Evolutionary conservation across 257 asterid species (phyloP).

Genomic region (Forsythia viridissima): DNA sequence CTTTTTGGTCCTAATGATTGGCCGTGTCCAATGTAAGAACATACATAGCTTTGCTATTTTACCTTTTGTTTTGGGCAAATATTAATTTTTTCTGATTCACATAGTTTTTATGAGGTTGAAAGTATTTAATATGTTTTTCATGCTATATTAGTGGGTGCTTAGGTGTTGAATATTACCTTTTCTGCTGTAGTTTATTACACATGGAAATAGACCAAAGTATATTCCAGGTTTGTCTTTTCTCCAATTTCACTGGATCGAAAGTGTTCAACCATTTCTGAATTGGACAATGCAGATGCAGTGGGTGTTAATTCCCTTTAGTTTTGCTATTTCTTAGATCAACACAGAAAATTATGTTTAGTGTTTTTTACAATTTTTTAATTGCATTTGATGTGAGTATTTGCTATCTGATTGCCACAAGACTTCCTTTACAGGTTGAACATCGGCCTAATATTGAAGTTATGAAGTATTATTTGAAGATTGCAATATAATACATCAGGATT

Average conservation of each 20-base stretch:
- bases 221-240: background rate
- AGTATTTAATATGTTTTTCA: background rate
- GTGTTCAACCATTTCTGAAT: background rate
- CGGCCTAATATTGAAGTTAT: background rate
- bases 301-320: background rate
- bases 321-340: background rate
- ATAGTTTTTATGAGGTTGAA: slow-evolving; percentile 3
- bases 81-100: background rate
- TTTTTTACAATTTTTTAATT: background rate
- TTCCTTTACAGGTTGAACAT: background rate
- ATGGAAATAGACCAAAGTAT: background rate
- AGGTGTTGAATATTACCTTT: background rate
- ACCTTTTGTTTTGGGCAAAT: background rate
- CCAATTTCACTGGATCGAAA: background rate
- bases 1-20: slow-evolving; percentile 99
- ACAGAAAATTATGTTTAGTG: background rate
- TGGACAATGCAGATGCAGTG: background rate
- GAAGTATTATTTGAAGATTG: background rate
- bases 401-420: background rate
- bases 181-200: background rate
- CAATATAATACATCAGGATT: background rate
- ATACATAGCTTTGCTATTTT: background rate
- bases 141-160: background rate
- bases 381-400: background rate
- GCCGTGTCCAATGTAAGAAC: slow-evolving; percentile 96